phyloP scores from a whole-genome alignment of 1,139 yeast genomes.

The Saccharomyces hybrid region DNA sequence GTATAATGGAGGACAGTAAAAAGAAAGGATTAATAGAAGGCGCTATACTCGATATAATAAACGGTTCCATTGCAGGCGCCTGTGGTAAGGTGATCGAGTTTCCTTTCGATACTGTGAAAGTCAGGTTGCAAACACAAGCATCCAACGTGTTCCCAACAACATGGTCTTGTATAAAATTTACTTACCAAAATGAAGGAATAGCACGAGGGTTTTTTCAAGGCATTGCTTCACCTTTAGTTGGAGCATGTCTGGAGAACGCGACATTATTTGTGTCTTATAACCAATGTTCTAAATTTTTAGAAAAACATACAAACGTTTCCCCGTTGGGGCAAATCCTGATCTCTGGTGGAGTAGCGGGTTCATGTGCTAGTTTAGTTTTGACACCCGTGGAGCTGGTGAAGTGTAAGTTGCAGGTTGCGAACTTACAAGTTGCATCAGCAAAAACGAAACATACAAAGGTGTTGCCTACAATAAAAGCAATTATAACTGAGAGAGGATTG shows the following conservation, averaged over 20 bases:
- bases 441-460: slow-evolving; percentile 22
- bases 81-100: slow-evolving; percentile 79
- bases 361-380: slow-evolving; percentile 71
- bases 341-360: slow-evolving; percentile 79
- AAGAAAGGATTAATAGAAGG: not conserved
- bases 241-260: slow-evolving; percentile 84
- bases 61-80: slow-evolving; percentile 56
- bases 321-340: slow-evolving; percentile 40
- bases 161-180: slow-evolving; percentile 47
- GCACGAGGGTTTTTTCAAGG: slow-evolving; percentile 56
- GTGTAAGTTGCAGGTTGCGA: slow-evolving; percentile 80
- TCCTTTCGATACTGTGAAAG: slow-evolving; percentile 91
- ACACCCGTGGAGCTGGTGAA: slow-evolving; percentile 88
- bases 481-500: slow-evolving; percentile 48
- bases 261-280: slow-evolving; percentile 59
- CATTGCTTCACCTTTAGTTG: slow-evolving; percentile 68
- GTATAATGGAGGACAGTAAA: not conserved
- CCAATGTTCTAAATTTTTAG: slow-evolving; percentile 34
- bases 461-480: slow-evolving; percentile 37
- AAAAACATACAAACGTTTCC: slow-evolving; percentile 26
- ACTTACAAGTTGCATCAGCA: slow-evolving; percentile 16
- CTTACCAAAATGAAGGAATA: slow-evolving; percentile 61
- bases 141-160: slow-evolving; percentile 33
- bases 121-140: slow-evolving; percentile 70
- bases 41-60: slow-evolving; percentile 25